Evolutionary conservation across 1,139 yeast genomes (phyloP).

Genomic region (Maudiozyma humilis): DNA sequence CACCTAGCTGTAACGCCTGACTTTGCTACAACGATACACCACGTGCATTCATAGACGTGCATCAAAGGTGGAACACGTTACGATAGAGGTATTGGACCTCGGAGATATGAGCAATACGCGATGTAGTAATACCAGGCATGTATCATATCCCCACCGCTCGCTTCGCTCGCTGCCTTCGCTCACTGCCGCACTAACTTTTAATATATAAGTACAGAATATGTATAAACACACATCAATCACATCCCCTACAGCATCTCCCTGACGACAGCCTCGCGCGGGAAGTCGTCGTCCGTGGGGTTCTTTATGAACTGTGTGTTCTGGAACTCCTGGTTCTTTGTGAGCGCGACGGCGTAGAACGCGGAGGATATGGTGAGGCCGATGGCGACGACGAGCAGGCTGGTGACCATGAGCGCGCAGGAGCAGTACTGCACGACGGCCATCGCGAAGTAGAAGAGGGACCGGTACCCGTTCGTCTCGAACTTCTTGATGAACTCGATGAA

Average conservation of each 20-base stretch:
- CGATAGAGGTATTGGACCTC: no score
- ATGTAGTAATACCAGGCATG: no score
- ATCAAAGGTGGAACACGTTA: no score
- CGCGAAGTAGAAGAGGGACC: slow-evolving; percentile 50
- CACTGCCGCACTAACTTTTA: no score
- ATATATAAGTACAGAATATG: no score
- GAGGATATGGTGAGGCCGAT: slow-evolving; percentile 63
- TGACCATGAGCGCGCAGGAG: slow-evolving; percentile 61
- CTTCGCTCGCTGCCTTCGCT: no score
- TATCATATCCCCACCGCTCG: no score
- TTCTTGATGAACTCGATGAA: slow-evolving; percentile 65
- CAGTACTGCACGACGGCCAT: slow-evolving; percentile 84
- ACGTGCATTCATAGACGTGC: no score
- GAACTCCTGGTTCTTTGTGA: slow-evolving; percentile 73
- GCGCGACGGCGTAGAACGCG: slow-evolving; percentile 70
- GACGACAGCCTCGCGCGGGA: slow-evolving; percentile 37
- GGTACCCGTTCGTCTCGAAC: slow-evolving; percentile 61
- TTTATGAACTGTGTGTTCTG: slow-evolving; percentile 40
- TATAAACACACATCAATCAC: no score
- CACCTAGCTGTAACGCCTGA: no score
- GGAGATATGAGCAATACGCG: no score
- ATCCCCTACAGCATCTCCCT: slow-evolving; percentile 34
- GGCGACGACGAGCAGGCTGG: slow-evolving; percentile 81
- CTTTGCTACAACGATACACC: no score
- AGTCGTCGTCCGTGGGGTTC: slow-evolving; percentile 34